A percentile compares a stretch with the other conserved stretches of the same genome.
Evolutionary conservation across 1,284 basidiomycete species (phyloP).

Genomic region (Cystobasidium pallidum): DNA sequence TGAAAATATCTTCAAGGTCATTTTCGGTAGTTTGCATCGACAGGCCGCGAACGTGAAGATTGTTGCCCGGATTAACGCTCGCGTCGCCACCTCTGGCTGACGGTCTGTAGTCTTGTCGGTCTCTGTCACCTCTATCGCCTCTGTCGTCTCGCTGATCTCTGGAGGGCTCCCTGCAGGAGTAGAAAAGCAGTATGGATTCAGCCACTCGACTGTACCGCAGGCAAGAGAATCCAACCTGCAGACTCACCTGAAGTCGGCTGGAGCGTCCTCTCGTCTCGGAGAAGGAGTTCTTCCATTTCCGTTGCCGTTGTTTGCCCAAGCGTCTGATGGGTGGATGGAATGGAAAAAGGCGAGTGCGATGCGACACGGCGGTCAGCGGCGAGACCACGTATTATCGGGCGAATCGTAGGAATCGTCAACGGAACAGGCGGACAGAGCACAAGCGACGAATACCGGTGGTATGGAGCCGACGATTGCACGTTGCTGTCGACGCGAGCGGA

Average conservation of each 20-base stretch:
- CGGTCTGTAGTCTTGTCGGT: slow-evolving; percentile 7
- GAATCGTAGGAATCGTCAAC: background rate
- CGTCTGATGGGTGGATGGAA: background rate
- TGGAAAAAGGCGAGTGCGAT: background rate
- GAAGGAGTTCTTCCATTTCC: slow-evolving; percentile 35
- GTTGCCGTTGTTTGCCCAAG: slow-evolving; percentile 19
- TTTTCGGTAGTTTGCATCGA: slow-evolving; percentile 77
- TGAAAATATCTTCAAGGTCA: slow-evolving; percentile 83
- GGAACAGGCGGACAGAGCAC: background rate
- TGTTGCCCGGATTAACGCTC: slow-evolving; percentile 82
- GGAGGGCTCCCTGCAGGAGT: background rate
- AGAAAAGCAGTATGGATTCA: background rate
- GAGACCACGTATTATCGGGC: background rate
- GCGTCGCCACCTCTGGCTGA: background rate
- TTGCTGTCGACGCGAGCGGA: background rate
- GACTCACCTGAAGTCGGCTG: slow-evolving; percentile 18
- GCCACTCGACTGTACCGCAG: background rate
- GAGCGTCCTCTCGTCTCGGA: slow-evolving; percentile 28
- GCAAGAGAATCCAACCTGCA: background rate
- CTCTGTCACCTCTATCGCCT: slow-evolving; percentile 6
- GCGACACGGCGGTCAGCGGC: slow-evolving; percentile 8
- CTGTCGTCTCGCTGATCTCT: slow-evolving; percentile 30
- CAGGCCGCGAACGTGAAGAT: slow-evolving; percentile 90
- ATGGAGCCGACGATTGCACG: background rate
- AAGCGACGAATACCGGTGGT: background rate